Evolutionary conservation across 495 filamentous ascomycete species (phyloP), one percentile per base, ranked within the genome.

Genomic region (Rostrohypoxylon terebratum): DNA sequence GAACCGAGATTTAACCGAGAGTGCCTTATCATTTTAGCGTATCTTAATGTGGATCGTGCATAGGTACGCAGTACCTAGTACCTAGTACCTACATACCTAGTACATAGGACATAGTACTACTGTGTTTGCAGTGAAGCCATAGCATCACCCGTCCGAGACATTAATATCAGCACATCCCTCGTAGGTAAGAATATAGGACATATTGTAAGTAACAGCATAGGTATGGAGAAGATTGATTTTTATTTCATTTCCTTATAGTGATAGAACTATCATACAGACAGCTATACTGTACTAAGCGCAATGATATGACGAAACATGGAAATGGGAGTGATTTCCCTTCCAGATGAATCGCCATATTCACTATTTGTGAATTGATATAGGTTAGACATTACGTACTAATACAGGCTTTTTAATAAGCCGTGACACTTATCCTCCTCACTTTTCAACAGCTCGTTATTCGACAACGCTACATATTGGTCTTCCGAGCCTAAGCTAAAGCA

Each of bases 331-430:
- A 14, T n/a, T n/a, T 14, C 42, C 5, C 16, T n/a, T 18, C n/a
- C 40, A 2, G 9, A 18, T 5, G 11, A 13, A 1, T 14, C 1
- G 40, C 6, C 14, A 16, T 44, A 45, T 50, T 50, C 21, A 50
- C 20, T 11, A 9, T 13, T 33, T 4, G n/a, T 31, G 9, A 31
- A n/a, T 13, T 25, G 13, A 4, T 28, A 6, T 3, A 42, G 16
- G 40, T 60, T 73, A 73, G 45, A 73, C 65, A 73, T 73, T 73
- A 73, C 25, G 53, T 73, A 69, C 64, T 68, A 73, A 53, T 57
- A 53, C 34, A 64, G 70, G 48, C 63, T 66, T 63, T 13, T 5
- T 18, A 21, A 31, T n/a, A 47, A 69, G 65, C 58, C 59, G 13
- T 55, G n/a, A 63, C 65, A 59, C 45, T 23, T 44, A 28, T 57